Conservation (phyloP, 208 protist genomes). For the Acanthamoeba healyi region DNA sequence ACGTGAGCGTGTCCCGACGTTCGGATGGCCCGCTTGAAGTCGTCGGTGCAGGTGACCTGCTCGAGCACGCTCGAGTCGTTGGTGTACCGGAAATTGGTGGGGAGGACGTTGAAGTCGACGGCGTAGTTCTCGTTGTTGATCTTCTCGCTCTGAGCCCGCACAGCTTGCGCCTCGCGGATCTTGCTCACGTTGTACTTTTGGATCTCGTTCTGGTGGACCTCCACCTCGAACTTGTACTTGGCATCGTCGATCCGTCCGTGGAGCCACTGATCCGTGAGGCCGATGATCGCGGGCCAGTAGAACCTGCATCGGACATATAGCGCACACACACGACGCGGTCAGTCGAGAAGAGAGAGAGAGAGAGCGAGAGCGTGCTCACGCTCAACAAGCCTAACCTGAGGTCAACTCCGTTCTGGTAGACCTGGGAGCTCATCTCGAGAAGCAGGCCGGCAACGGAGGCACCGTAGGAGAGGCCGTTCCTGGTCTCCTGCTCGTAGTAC, state of each 20-base stretch:
- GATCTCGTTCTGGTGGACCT: constrained; percentile 75
- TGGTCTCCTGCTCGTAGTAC: constrained; percentile 47
- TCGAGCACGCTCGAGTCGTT: constrained; percentile 59
- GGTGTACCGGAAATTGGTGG: constrained; percentile 20
- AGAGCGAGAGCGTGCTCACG: no score
- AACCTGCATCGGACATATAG: constrained; percentile 31
- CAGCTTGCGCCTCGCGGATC: constrained; percentile 24
- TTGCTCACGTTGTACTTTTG: constrained; percentile 73
- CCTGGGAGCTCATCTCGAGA: constrained; percentile 34
- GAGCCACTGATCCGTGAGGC: constrained; percentile 80
- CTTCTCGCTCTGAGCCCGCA: constrained; percentile 1
- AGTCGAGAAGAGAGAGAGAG: not conserved
- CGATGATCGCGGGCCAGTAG: constrained; percentile 80
- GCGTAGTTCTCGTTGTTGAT: constrained; percentile 71
- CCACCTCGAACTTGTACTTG: constrained; percentile 66
- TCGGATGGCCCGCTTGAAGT: constrained; percentile 28
- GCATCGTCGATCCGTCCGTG: constrained; percentile 75
- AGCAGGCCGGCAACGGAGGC: constrained; percentile 49
- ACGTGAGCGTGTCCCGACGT: constrained; percentile 23
- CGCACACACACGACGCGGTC: no score
- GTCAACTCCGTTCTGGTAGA: constrained; percentile 55
- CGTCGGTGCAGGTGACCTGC: constrained; percentile 50
- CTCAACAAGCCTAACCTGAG: not conserved
- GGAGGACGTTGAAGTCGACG: constrained; percentile 48
- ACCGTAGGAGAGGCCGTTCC: constrained; percentile 42